Conservation (phyloP, 192 early-diverging fungal species). For the Chytriomyces sp. region DNA sequence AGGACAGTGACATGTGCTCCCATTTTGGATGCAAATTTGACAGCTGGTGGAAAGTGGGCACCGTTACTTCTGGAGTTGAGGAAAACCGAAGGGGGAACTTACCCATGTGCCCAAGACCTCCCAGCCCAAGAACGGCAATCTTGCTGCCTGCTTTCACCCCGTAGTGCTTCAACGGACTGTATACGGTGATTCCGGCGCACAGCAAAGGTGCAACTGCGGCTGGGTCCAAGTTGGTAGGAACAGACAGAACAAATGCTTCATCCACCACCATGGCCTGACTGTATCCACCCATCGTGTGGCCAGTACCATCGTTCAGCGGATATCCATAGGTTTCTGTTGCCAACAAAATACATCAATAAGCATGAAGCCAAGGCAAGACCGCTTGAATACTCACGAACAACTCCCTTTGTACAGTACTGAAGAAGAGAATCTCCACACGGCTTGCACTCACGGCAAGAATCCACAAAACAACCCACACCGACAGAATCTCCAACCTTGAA, state of each 20-base stretch:
- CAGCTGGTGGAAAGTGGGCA: not conserved
- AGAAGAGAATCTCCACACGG: conserved; percentile 3
- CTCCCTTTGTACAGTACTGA: conserved; percentile 32
- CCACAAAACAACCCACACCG: conserved; percentile 25
- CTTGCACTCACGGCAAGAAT: conserved; percentile 22
- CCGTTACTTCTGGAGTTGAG: too few relatives aligned
- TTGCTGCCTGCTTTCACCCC: conserved; percentile 57
- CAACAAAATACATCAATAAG: not conserved
- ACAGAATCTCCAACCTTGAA: conserved; percentile 29
- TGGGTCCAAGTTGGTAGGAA: conserved; percentile 67
- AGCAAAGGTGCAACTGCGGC: conserved; percentile 73
- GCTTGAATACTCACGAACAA: not conserved
- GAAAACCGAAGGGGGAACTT: conserved; percentile 31
- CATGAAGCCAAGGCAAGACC: not conserved
- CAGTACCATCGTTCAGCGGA: conserved; percentile 9
- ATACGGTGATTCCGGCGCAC: conserved; percentile 83
- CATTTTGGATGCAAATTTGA: conserved; percentile 37
- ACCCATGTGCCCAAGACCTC: conserved; percentile 75
- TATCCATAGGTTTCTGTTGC: conserved; percentile 29
- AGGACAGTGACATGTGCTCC: conserved; percentile 40
- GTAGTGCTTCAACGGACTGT: conserved; percentile 62
- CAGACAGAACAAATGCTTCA: conserved; percentile 45
- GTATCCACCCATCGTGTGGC: conserved; percentile 28
- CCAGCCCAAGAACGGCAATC: conserved; percentile 76
- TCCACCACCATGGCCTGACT: conserved; percentile 3